Base-by-base conservation (phyloP, 2,329 filamentous ascomycete species). In the Colletotrichum caudatum region DNA sequence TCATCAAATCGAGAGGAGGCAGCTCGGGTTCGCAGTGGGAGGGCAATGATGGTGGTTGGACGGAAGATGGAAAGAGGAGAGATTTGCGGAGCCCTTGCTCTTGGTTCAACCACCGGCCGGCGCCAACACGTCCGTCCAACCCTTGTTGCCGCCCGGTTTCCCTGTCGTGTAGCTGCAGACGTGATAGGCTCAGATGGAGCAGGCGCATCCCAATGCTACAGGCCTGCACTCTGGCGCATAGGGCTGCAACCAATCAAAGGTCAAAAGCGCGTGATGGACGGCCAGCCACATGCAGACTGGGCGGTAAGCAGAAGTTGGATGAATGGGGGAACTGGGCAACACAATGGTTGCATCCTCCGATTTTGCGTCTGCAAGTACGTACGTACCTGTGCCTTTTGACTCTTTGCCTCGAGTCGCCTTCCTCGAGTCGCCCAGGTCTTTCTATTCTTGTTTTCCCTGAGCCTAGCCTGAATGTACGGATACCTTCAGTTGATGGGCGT, bases 251-350 rank as follows among this genome's bases (percentile, higher is more conserved):
- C 83, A 85, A 86, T 85, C 76, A 83, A 69, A 69, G 60, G 20
- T 60, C 68, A 56, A 68, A 71, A 57, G 65, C 69, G 74, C 76
- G 83, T 85, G 84, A 85, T 80, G 77, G 78, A 77, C 74, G 62
- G 74, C 75, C 80, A 80, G 79, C 79, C 80, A 79, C 76, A 76
- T 82, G 81, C 82, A 84, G 78, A 75, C 73, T 78, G 79, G 84
- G 84, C 84, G 84, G 84, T 80, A 86, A 86, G 77, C 69, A 71
- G 54, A 64, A 60, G 48, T 54, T 64, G 65, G 65, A 56, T 60
- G 50, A 26, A 60, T 59, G 44, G 59, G 59, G 54, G 65, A 56
- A 59, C 7, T 46, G 46, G 44, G 48, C 53, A 53, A 68, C 51
- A 39, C 35, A 48, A 37, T 39, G 46, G 68, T 29, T 29, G 29